Base-by-base conservation (phyloP, 78 protist genomes). In the Polysphondylium violaceum region DNA sequence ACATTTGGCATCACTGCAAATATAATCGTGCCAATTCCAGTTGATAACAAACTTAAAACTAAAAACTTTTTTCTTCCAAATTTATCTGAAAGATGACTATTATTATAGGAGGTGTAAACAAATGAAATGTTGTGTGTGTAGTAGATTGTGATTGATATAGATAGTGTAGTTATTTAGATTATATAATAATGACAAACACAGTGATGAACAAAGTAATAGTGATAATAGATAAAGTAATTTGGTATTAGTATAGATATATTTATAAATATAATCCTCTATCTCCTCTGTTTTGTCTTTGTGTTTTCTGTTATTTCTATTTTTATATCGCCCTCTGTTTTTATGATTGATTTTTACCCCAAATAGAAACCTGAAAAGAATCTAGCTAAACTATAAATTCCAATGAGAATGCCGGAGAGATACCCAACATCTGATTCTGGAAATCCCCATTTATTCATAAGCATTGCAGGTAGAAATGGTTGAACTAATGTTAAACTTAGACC, bases 41-140 rank as follows among this genome's bases (percentile, higher is more conserved):
- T 83, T 25, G 69, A 44, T 3, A 69, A 25, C 19, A 83, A 51
- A 41, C 53, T 29, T 47, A 83, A 25, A 21, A 83, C 67, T 14
- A 83, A 69, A 69, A 83, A 83, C 58, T 77, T 77, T 83, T 83
- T 83, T 44, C 91, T 53, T 8, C 91, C 91, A 58, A 27, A 83
- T 69, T 40, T 51, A 69, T 83, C 91, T 19, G 91, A 83, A 9
- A 83, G 44, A 43, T 69, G 79, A 69, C 88, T 64, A 51, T 17
- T n/a, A n/a, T n/a, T n/a, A 6, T 19, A 7, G 6, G 56, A 19
- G 56, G 1, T 50, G 12, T 2, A 19, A 19, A n/a, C 17, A 19
- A 2, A 2, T 50, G 56, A n/a, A 53, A 55, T 12, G 7, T 7
- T 47, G 53, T 7, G 53, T 47, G 53, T 47, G 53, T 50, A 2